These are phyloP conservation scores for Kalmusia sp. DNA, from an alignment of 2,329 filamentous ascomycete species.

Conservation along the genomic window DNA sequence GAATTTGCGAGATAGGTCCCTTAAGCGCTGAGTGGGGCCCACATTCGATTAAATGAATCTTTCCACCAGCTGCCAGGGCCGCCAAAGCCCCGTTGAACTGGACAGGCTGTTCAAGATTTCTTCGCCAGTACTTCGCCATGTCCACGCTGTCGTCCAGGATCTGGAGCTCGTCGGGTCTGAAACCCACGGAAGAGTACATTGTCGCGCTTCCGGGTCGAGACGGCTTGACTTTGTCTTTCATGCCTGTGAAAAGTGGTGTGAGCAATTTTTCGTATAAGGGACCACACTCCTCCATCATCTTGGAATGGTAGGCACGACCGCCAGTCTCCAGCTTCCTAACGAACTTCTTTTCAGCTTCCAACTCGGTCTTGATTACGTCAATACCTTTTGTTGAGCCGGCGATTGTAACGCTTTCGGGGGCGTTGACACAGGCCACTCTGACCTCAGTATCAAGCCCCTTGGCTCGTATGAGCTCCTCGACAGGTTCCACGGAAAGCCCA, in stretches of 20 bases:
- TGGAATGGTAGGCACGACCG: neutral
- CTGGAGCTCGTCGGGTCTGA: no score
- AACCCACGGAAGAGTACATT: slow-evolving; percentile 9
- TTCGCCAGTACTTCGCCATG: slow-evolving; percentile 13
- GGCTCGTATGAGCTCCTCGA: no score
- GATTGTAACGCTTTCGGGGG: slow-evolving; percentile 49
- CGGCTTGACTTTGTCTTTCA: no score
- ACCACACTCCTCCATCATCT: no score
- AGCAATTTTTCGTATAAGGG: no score
- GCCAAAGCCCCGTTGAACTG: slow-evolving; percentile 8
- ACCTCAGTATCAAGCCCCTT: neutral
- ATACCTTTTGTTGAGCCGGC: slow-evolving; percentile 50
- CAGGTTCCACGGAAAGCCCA: slow-evolving; percentile 2
- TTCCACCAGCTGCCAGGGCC: neutral
- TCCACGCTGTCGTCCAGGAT: neutral
- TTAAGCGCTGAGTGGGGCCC: neutral
- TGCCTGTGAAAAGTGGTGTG: no score
- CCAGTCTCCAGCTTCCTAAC: neutral
- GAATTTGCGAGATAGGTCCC: neutral
- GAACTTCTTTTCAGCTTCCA: no score
- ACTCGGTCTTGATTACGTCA: neutral
- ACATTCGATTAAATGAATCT: neutral
- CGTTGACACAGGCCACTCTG: slow-evolving; percentile 36
- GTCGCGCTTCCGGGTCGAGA: slow-evolving; percentile 17
- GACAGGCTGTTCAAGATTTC: slow-evolving; percentile 16